Base-by-base conservation (phyloP, 2,329 filamentous ascomycete genomes). In the Trichothecium roseum region DNA sequence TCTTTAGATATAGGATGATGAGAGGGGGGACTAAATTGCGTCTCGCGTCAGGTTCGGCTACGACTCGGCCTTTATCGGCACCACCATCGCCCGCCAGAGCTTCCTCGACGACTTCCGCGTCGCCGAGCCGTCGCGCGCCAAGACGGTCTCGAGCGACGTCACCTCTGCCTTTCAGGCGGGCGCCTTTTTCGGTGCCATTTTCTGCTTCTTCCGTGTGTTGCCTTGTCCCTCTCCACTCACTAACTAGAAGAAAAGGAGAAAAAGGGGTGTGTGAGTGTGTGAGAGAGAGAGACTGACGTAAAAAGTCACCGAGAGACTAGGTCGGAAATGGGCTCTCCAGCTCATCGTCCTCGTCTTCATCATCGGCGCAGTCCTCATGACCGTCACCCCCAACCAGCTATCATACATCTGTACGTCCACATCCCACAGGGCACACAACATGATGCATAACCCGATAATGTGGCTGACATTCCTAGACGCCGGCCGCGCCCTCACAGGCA, bases 401-500 rank as follows among this genome's bases (percentile, higher is more conserved):
- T 56, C 57, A 2, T 56, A 59, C 5, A 70, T 78, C 41, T 65
- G 46, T 54, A 32, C 40, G 48, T 18, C 30, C 22, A 9, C 10
- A 7, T 28, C 9, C 22, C 27, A n/a, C n/a, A n/a, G n/a, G n/a
- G n/a, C n/a, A n/a, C n/a, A n/a, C n/a, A n/a, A n/a, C n/a, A n/a
- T n/a, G n/a, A n/a, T n/a, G n/a, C n/a, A n/a, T n/a, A n/a, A 30
- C n/a, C 28, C n/a, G n/a, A 14, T 17, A 30, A 7, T 5, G 18
- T 4, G 8, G 15, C 28, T 14, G 17, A 32, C 26, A 4, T 2
- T 13, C 10, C 3, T 13, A 78, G 73, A 75, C 67, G 48, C 63
- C 64, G 37, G 76, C 1, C 69, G 77, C 9, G 69, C 72, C 41
- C 56, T 77, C 24, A 72, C 68, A 2, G 72, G 73, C 2, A 64